Conservation (phyloP, 2,329 filamentous ascomycete genomes). For the Aspergillus sp. region DNA sequence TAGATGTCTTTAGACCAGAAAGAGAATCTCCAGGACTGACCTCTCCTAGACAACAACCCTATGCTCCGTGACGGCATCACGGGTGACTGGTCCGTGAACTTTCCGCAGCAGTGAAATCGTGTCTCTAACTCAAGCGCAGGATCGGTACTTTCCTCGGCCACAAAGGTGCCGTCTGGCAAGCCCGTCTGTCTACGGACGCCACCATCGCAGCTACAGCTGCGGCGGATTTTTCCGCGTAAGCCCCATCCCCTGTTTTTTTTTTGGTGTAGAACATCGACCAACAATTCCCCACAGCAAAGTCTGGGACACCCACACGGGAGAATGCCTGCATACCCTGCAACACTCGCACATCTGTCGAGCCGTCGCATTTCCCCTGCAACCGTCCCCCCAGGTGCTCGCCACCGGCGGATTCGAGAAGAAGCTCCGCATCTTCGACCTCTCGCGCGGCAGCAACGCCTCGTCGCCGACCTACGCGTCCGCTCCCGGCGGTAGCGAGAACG, state of each 20-base stretch:
- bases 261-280: background rate
- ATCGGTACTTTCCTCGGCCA: conserved; percentile 98
- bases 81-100: conserved; percentile 72
- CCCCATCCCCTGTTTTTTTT: conserved; percentile 17
- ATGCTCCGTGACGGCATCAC: conserved; percentile 97
- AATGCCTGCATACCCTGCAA: conserved; percentile 80
- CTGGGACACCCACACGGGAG: conserved; percentile 95
- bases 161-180: conserved; percentile 98
- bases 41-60: conserved; percentile 78
- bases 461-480: conserved; percentile 40
- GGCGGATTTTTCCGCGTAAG: conserved; percentile 91
- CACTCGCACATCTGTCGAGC: conserved; percentile 95
- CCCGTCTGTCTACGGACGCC: conserved; percentile 83
- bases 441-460: conserved; percentile 51
- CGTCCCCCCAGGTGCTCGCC: conserved; percentile 75
- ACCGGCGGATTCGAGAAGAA: conserved; percentile 97
- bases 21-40: conserved; percentile 1
- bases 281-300: conserved; percentile 66
- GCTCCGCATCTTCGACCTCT: conserved; percentile 87
- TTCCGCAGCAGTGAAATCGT: background rate
- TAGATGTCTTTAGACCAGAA: background rate
- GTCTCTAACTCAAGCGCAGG: conserved; percentile 43
- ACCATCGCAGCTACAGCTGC: conserved; percentile 87
- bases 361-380: conserved; percentile 81
- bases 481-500: conserved; percentile 26